Conservation (phyloP, 192 early-diverging fungal species). For the Backusella morwellensis region DNA sequence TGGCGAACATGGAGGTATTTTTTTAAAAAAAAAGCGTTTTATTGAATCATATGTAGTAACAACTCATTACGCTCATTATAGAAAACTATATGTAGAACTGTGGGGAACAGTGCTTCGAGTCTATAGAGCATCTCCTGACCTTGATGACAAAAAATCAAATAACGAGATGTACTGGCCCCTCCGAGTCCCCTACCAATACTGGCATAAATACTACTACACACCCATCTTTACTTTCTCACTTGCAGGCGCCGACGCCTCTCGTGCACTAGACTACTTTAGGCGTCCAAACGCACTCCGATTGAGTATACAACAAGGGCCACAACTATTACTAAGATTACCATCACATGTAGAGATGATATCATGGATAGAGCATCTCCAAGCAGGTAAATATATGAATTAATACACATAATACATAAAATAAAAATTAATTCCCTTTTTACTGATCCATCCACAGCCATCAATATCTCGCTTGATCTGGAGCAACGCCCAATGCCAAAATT, state of each 20-base stretch:
- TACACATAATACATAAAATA: background rate
- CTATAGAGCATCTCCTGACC: conserved; percentile 10
- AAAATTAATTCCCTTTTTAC: background rate
- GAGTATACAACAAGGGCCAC: conserved; percentile 29
- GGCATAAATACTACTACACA: conserved; percentile 16
- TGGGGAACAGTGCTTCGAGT: conserved; percentile 41
- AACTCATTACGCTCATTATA: background rate
- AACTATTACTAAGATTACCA: conserved; percentile 40
- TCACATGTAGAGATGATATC: conserved; percentile 42
- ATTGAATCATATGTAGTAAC: background rate
- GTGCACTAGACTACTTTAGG: conserved; percentile 46
- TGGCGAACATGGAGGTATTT: conserved; percentile 43
- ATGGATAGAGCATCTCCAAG: conserved; percentile 51
- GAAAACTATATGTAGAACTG: conserved; percentile 45
- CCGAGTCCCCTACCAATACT: background rate
- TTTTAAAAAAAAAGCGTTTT: background rate
- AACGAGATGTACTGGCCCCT: background rate
- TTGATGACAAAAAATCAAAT: background rate
- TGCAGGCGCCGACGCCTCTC: conserved; percentile 23
- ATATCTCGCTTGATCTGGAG: conserved; percentile 47
- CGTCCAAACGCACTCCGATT: conserved; percentile 46
- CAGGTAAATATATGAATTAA: conserved; percentile 19
- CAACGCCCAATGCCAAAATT: conserved; percentile 50
- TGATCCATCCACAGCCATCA: conserved; percentile 28
- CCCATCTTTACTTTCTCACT: conserved; percentile 16